Conservation (phyloP, 768 basidiomycete genomes). For the Lentinus brumalis region DNA sequence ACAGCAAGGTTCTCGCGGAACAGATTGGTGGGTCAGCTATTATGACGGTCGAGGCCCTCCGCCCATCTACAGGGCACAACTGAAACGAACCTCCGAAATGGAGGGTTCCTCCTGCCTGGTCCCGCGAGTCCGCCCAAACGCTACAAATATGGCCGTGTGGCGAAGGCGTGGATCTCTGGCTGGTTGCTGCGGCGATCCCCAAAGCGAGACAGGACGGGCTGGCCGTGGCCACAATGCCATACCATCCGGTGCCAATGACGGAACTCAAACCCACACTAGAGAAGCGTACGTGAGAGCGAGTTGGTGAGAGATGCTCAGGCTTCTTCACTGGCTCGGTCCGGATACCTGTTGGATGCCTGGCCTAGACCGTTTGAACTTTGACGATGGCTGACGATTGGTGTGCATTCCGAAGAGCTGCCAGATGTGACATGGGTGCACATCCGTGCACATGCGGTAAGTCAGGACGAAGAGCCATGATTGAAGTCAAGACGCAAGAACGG, state of each 20-base stretch:
- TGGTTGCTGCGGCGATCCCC: neutral
- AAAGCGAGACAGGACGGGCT: neutral
- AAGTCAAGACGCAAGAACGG: neutral
- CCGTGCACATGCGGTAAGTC: too few relatives aligned
- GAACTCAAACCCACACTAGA: neutral
- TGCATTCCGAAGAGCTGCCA: too few relatives aligned
- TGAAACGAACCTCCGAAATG: conserved; percentile 22
- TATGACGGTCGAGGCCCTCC: conserved; percentile 12
- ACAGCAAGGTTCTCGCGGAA: neutral
- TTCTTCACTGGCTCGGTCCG: neutral
- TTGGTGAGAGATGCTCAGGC: neutral
- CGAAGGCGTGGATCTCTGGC: conserved; percentile 1
- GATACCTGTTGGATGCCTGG: neutral
- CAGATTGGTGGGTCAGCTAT: conserved; percentile 6
- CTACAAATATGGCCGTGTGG: neutral
- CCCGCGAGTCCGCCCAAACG: conserved; percentile 1
- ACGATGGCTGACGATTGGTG: too few relatives aligned
- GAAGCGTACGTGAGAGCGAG: neutral
- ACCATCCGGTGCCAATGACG: neutral
- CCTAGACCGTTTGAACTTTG: too few relatives aligned
- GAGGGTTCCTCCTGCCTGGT: conserved; percentile 6
- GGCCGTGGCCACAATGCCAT: neutral
- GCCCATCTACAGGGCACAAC: conserved; percentile 6
- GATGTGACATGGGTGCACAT: too few relatives aligned
- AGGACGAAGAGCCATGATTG: too few relatives aligned